Percentiles rank a stretch among this genome's conserved stretches.
Conservation (phyloP, 495 filamentous ascomycete genomes). For the Parmelia sp. region DNA sequence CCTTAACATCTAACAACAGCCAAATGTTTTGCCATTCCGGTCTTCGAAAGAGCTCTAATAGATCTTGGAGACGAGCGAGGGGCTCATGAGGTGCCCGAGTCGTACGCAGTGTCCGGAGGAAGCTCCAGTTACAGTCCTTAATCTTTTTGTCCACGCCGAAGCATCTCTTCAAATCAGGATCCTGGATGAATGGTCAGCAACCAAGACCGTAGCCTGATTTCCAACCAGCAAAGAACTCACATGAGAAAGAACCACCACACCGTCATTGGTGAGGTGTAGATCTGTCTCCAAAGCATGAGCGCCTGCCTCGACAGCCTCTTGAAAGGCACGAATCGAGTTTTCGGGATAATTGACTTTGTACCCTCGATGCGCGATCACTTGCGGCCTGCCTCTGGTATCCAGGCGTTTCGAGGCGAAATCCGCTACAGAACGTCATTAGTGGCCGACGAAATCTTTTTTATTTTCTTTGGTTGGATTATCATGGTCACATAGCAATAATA, state of each 20-base stretch:
- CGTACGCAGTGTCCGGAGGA: background rate
- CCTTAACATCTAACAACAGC: background rate
- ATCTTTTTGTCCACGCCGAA: background rate
- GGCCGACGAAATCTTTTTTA: no score
- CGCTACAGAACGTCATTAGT: background rate
- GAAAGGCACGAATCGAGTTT: background rate
- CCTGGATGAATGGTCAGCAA: background rate
- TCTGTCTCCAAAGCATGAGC: background rate
- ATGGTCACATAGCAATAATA: no score
- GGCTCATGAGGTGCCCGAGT: background rate
- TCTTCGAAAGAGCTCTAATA: slow-evolving; percentile 4
- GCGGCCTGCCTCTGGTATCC: background rate
- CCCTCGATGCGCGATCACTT: background rate
- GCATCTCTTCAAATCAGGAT: background rate
- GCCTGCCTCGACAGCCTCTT: background rate
- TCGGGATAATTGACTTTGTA: background rate
- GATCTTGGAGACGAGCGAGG: slow-evolving; percentile 10
- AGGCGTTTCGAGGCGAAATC: background rate
- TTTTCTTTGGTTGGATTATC: no score
- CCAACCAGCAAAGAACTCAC: background rate
- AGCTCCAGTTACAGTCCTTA: background rate
- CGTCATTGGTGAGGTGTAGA: background rate
- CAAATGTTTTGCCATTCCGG: slow-evolving; percentile 8
- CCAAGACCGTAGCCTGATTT: background rate
- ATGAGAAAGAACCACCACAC: background rate